Percentiles rank a stretch among this genome's conserved stretches.
phyloP scores from a whole-genome alignment of 371 early-diverging fungal species.

The Rhizopus arrhizus region DNA sequence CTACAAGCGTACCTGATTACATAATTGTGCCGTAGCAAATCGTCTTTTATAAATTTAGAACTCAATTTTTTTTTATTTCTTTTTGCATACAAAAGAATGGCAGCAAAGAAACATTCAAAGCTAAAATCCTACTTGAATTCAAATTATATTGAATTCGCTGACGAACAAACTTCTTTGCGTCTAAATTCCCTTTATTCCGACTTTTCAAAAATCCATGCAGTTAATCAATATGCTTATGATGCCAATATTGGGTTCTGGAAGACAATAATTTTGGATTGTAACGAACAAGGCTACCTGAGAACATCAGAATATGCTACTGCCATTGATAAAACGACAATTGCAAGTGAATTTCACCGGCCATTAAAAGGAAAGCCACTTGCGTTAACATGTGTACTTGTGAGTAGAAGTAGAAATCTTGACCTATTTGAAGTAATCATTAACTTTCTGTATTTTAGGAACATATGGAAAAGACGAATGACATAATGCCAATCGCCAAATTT shows the following conservation, averaged over 20 bases:
- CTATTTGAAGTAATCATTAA: neutral
- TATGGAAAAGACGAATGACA: conserved; percentile 31
- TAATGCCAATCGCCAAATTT: conserved; percentile 31
- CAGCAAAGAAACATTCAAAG: conserved; percentile 20
- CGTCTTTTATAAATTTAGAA: neutral
- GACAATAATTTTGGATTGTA: conserved; percentile 25
- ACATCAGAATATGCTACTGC: conserved; percentile 18
- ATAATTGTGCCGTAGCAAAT: too few species aligned
- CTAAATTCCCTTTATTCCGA: conserved; percentile 36
- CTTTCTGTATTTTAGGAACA: conserved; percentile 7
- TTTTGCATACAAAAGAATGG: conserved; percentile 17
- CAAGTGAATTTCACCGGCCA: conserved; percentile 26
- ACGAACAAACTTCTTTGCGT: conserved; percentile 21
- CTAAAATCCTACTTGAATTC: conserved; percentile 24
- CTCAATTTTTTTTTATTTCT: conserved; percentile 5
- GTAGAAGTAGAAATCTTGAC: neutral
- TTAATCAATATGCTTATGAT: conserved; percentile 37
- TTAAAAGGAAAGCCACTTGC: conserved; percentile 29
- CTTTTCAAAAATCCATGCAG: conserved; percentile 24
- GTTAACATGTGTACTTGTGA: conserved; percentile 26
- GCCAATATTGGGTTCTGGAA: conserved; percentile 34
- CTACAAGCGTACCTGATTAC: too few species aligned
- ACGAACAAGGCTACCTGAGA: conserved; percentile 27
- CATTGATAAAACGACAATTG: conserved; percentile 15
- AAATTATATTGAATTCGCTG: conserved; percentile 28